Base-by-base conservation (phyloP, 257 asterid species). In the Scutellaria galericulata region DNA sequence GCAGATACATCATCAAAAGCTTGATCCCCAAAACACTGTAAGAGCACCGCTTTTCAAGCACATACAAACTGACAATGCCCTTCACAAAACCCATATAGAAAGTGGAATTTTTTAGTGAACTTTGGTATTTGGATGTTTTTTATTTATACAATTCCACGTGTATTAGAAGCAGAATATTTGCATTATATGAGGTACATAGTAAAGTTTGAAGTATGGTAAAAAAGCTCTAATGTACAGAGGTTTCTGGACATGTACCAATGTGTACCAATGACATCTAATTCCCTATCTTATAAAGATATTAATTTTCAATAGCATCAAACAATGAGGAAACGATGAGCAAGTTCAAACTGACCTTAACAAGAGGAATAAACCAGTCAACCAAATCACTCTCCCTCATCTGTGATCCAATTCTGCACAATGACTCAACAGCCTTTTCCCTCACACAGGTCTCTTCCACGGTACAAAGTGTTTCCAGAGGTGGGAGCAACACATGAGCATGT, bases 361-460 rank as follows among this genome's bases (percentile, higher is more conserved):
- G 97, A 65, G 97, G 96, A 67, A 91, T 86, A 59, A 87, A 87
- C 78, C 79, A 89, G 62, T 89, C 95, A 35, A 89, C 89, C 83
- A 91, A 78, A 84, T 91, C 97, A 76, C 75, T 83, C 80, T 92
- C 98, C 93, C 89, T 86, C 98, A 92, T 92, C 83, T 92, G 98
- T 15, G 92, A 82, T 53, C 98, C 98, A 77, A 92, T 90, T 81
- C 98, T 85, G 77, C 96, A 92, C 80, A 92, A 77, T 1, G 98
- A 92, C 82, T 92, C 98, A 7, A 88, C 96, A 15, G 98, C 93
- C 82, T 92, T 92, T 75, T 92, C 98, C 86, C 98, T 84, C 83
- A 92, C 98, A 64, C 98, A 92, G 1, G 98, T 92, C 86, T 92
- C 98, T 81, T 92, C 98, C 22, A 92, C 98, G 4, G 98, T 83